These are phyloP conservation scores for Zelonia costaricensis DNA, from an alignment of 208 protist genomes.

Conservation along the genomic window DNA sequence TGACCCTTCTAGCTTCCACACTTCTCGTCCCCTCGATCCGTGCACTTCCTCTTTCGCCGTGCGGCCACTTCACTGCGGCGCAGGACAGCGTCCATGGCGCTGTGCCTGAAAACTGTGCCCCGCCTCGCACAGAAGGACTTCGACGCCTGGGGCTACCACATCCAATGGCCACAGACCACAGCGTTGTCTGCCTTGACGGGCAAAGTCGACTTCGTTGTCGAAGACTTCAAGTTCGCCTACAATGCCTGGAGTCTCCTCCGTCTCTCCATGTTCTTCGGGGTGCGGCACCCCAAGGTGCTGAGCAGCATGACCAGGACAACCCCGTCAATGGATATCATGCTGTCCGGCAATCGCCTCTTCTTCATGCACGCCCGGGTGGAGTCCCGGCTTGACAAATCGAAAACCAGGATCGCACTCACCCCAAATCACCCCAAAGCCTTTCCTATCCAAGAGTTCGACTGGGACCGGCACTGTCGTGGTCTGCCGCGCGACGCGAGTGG, in stretches of 20 bases:
- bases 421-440: conserved; percentile 54
- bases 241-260: conserved; percentile 84
- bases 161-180: conserved; percentile 53
- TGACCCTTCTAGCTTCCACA: too few species aligned
- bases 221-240: conserved; percentile 90
- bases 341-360: conserved; percentile 70
- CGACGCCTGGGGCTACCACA: conserved; percentile 80
- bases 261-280: conserved; percentile 76
- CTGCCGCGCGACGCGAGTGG: conserved; percentile 1
- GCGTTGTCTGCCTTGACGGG: conserved; percentile 34
- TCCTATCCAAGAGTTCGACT: conserved; percentile 51
- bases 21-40: too few species aligned
- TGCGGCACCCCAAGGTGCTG: conserved; percentile 63
- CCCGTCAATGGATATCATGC: conserved; percentile 74
- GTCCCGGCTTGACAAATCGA: conserved; percentile 14
- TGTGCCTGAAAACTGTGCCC: too few species aligned
- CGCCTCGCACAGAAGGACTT: conserved; percentile 53
- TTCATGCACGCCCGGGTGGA: conserved; percentile 58
- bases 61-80: too few species aligned
- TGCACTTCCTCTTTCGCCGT: too few species aligned
- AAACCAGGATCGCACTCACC: conserved; percentile 60
- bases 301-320: conserved; percentile 48
- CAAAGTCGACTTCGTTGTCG: conserved; percentile 50
- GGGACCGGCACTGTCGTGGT: conserved; percentile 7
- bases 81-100: too few species aligned